Base-by-base conservation (phyloP, 768 basidiomycete species). In the Boletellus ananas region DNA sequence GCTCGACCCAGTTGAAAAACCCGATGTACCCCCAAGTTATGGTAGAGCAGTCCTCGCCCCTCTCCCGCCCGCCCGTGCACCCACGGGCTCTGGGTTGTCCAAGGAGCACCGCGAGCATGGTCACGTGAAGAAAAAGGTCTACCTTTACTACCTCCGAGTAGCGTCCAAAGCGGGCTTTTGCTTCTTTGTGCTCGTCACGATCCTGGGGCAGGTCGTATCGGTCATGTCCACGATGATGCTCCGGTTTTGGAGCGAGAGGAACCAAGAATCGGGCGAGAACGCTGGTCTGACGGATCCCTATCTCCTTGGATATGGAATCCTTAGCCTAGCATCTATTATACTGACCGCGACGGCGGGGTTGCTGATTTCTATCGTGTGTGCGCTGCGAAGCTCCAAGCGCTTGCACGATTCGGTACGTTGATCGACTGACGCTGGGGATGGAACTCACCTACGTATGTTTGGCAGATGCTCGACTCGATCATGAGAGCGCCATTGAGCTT, bases 81-180 rank as follows among this genome's bases (percentile, higher is more conserved):
- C 69, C 2, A 56, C 70, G 25, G 70, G 75, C 0, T 68, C 72
- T 23, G 84, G 81, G 2, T 65, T 81, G 14, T 74, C 76, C 12
- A 81, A 82, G 59, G 88, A 90, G 62, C 85, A 90, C 64, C 76
- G 73, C 47, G 90, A 93, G 59, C 83, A 85, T 61, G 93, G 93
- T 4, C 79, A 77, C 21, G 93, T 95, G 49, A 92, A 92, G 67
- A 59, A 64, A 14, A 70, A 78, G 6, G 90, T 96, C 2, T 96
- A 96, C 64, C 62, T 70, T 43, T 71, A 82, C 49, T 96, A 96
- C 62, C 77, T 95, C 58, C 71, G 79, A 49, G 88, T 93, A 0
- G 88, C 90, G 9, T 93, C 90, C 2, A 82, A 76, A 54, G 56
- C 14, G 16, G 35, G 35, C 7, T 36, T 36, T 36, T 36, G 6